phyloP scores from a whole-genome alignment of 352 stramenopile genomes.

The Saprolegnia parasitica region DNA sequence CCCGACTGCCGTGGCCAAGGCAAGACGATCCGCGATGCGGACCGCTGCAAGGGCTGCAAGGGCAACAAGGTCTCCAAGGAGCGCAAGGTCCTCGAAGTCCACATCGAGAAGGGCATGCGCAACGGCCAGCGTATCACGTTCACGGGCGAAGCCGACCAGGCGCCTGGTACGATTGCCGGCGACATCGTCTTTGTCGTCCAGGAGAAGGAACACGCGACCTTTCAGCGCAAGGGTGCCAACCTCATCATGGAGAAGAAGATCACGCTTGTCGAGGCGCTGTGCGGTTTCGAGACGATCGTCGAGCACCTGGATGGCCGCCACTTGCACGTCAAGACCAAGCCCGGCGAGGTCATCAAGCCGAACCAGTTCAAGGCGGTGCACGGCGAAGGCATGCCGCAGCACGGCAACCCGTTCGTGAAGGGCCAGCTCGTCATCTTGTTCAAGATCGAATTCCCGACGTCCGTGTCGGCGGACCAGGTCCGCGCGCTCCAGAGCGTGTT shows the following conservation, averaged over 20 bases:
- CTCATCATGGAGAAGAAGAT: conserved; percentile 96
- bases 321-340: conserved; percentile 89
- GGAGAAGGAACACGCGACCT: conserved; percentile 94
- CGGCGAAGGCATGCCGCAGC: conserved; percentile 97
- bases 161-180: conserved; percentile 81
- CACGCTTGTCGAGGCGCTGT: conserved; percentile 91
- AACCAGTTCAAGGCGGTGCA: conserved; percentile 94
- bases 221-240: conserved; percentile 96
- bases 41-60: conserved; percentile 89
- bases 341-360: conserved; percentile 91
- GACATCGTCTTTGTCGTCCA: conserved; percentile 98
- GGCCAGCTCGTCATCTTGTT: conserved; percentile 98
- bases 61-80: conserved; percentile 95
- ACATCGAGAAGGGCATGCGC: conserved; percentile 98
- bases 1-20: conserved; percentile 91
- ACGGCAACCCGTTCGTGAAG: conserved; percentile 97
- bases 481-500: conserved; percentile 58
- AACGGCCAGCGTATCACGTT: conserved; percentile 98
- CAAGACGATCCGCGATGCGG: conserved; percentile 91
- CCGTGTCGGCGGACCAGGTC: conserved; percentile 79
- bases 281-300: conserved; percentile 87
- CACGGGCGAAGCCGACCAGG: conserved; percentile 94
- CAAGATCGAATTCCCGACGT: conserved; percentile 94
- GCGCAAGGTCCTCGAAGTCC: conserved; percentile 97
- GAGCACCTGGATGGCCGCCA: conserved; percentile 90